These are phyloP conservation scores for Saksenaea oblongispora DNA, from an alignment of 371 early-diverging fungal species.

Conservation along the genomic window DNA sequence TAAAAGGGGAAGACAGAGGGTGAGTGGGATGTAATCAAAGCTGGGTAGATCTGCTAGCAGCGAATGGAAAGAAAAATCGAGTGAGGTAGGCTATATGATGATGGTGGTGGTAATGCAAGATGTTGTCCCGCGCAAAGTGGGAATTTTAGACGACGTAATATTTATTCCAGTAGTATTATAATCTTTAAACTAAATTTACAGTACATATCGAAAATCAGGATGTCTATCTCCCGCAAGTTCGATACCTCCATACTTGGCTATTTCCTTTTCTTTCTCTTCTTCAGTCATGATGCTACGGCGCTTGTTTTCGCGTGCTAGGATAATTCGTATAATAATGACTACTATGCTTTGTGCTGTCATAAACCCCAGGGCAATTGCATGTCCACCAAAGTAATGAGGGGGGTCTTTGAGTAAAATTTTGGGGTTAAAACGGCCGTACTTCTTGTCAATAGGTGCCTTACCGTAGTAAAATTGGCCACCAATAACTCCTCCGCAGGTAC, in stretches of 20 bases:
- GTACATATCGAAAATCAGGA: constrained; percentile 42
- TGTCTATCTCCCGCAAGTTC: constrained; percentile 49
- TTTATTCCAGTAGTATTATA: no score
- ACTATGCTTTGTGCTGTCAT: constrained; percentile 27
- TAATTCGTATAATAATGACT: constrained; percentile 23
- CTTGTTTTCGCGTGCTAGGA: constrained; percentile 28
- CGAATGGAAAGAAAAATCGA: no score
- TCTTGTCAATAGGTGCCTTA: no score
- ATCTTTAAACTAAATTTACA: no score
- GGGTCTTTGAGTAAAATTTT: neutral
- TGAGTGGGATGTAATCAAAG: no score
- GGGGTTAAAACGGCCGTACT: neutral
- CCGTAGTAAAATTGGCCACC: constrained; percentile 43
- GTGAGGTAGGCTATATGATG: no score
- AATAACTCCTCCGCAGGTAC: constrained; percentile 39
- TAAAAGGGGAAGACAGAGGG: no score
- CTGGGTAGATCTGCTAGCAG: no score
- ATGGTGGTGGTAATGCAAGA: no score
- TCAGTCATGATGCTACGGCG: constrained; percentile 12
- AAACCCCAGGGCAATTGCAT: constrained; percentile 18
- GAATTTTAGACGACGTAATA: no score
- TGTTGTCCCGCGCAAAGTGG: no score
- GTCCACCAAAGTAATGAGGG: constrained; percentile 13
- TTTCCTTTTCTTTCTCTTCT: constrained; percentile 20
- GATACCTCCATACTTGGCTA: constrained; percentile 33